Base-by-base conservation (phyloP, 768 basidiomycete species). In the Lactarius sp. region DNA sequence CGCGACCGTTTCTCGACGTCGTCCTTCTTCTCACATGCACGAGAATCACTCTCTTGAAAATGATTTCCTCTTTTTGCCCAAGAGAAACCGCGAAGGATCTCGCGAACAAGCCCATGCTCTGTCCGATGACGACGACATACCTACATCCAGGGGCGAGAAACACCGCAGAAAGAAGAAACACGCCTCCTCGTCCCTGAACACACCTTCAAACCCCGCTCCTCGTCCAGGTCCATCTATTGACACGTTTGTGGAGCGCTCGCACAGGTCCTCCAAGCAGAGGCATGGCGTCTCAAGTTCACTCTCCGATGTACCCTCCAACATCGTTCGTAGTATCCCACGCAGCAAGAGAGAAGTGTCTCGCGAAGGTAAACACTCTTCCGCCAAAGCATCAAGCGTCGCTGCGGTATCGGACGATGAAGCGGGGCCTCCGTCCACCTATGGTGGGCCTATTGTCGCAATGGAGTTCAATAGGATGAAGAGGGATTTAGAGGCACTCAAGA, bases 401-500 rank as follows among this genome's bases (percentile, higher is more conserved):
- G 59, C 54, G 9, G 34, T 41, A 33, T 60, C 65, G 39, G 58
- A 62, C 16, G 67, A 66, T 18, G 67, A 68, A 41, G 39, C 14
- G 33, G 65, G 22, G 14, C 22, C 60, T 9, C 58, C 61, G n/a
- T 41, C 47, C 14, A 73, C 70, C 13, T 73, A 70, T 34, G 66
- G 47, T 47, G 79, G 79, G 0, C 71, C 79, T 8, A 62, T 80
- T 64, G 77, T 80, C 6, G 70, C 73, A 13, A 77, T 80, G 13
- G 84, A 86, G 68, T 78, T 78, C 58, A 80, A 80, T n/a, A 77
- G 77, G 42, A 72, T 86, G 72, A 83, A 78, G 71, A 79, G 77
- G 39, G 86, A 90, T 66, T 69, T 86, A 5, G 85, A 87, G 53
- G 60, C 65, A 6, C 75, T 85, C 65, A 85, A 83, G 72, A 82